Conservation (phyloP, 1,139 yeast species). For the Taphrina confusa region DNA sequence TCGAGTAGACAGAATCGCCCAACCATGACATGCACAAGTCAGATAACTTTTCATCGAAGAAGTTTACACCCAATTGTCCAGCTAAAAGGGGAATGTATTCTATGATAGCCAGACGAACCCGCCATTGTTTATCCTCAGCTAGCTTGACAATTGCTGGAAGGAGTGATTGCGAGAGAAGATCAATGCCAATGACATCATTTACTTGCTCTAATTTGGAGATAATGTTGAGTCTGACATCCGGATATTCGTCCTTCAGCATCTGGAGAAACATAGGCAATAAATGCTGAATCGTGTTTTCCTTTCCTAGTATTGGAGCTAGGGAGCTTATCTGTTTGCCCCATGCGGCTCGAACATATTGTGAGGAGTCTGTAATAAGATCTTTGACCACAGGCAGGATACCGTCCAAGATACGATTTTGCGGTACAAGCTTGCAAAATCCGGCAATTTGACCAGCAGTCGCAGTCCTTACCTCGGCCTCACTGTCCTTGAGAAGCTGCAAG, state of each 20-base stretch:
- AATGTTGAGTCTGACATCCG: conserved; percentile 92
- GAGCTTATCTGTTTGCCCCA: conserved; percentile 86
- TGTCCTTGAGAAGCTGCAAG: conserved; percentile 77
- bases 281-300: conserved; percentile 75
- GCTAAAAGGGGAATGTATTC: conserved; percentile 95
- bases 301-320: conserved; percentile 81
- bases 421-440: conserved; percentile 51
- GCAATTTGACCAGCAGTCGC: conserved; percentile 93
- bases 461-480: conserved; percentile 94
- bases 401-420: conserved; percentile 57
- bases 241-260: conserved; percentile 95
- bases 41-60: conserved; percentile 88
- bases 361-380: conserved; percentile 82
- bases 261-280: conserved; percentile 84
- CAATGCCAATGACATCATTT: conserved; percentile 91
- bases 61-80: conserved; percentile 89
- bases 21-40: conserved; percentile 93
- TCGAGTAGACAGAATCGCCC: conserved; percentile 96
- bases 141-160: conserved; percentile 95
- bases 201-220: conserved; percentile 89
- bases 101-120: conserved; percentile 94
- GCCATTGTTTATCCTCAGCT: conserved; percentile 96
- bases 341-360: conserved; percentile 90
- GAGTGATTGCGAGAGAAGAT: conserved; percentile 76
- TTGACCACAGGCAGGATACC: conserved; percentile 83